Conservation (phyloP, 225 moss, liverwort and hornwort species). For the Polytrichum formosum region DNA sequence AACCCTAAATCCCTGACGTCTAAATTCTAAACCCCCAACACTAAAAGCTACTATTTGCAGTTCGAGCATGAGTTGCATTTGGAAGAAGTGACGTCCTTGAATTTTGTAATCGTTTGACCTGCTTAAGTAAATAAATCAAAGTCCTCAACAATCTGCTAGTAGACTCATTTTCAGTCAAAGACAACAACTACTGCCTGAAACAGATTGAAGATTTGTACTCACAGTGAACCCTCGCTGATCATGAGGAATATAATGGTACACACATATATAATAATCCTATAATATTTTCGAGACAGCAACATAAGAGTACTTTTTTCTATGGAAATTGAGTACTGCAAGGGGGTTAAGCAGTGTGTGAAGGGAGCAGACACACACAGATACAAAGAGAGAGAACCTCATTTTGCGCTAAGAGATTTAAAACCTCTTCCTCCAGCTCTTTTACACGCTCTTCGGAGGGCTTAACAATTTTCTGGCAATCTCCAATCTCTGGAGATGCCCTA, state of each 20-base stretch:
- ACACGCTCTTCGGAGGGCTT: not conserved
- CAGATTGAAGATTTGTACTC: not conserved
- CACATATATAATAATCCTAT: not conserved
- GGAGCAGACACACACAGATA: not conserved
- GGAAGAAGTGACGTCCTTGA: no score
- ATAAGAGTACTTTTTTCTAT: no score
- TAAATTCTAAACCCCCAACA: no score
- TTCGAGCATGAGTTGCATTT: no score
- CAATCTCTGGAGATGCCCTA: not conserved
- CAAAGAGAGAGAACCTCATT: slow-evolving; percentile 8
- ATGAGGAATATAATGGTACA: not conserved
- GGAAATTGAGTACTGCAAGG: not conserved
- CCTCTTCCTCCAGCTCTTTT: not conserved
- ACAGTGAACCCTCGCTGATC: not conserved
- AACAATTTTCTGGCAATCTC: not conserved
- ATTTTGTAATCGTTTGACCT: no score
- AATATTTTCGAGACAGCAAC: not conserved
- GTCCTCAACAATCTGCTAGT: no score
- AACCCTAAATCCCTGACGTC: not conserved
- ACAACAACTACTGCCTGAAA: not conserved
- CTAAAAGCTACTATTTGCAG: no score
- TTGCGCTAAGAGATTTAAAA: slow-evolving; percentile 4
- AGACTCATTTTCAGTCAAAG: not conserved
- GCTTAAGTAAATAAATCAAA: no score
- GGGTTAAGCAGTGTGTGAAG: not conserved